Evolutionary conservation across 192 early-diverging fungal species (phyloP), one percentile per base, ranked within the genome.

Genomic region (Coemansia erecta): DNA sequence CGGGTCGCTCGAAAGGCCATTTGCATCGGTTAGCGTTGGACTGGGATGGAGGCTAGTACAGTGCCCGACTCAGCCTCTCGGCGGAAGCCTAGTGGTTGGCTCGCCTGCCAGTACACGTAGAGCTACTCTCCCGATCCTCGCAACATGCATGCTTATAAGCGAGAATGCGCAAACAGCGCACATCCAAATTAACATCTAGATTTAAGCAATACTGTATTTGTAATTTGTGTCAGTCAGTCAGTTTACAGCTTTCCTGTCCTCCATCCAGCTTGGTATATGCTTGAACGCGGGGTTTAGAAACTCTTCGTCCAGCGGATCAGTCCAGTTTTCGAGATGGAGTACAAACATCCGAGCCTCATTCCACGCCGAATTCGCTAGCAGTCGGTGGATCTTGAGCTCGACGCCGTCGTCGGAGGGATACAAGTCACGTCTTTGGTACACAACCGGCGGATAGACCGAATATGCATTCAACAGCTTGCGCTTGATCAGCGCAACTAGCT

Each of bases 181-280:
- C 22, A 56, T 44, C 41, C 54, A 56, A 22, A 60, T 60, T 9
- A 28, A 41, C 21, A 18, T 53, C 3, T 43, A 61, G n/a, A 60
- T 39, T n/a, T 18, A 49, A 51, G 11, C 11, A 6, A 51, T 11
- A 51, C 9, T 9, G 28, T 24, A 28, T 10, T 22, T 48, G 47
- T 22, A 18, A 14, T 50, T 28, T 14, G 18, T 2, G n/a, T n/a
- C n/a, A n/a, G 18, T 12, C 21, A 8, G n/a, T 17, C 58, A 69
- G 3, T 63, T 63, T 8, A 66, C 57, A 22, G 47, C 48, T 14
- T 61, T 62, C 13, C 21, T 42, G 56, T 70, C 45, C 37, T 71
- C 65, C 75, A 78, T 78, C 75, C 75, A 78, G 37, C 53, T 61
- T 2, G 75, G 75, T 24, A 78, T 72, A n/a, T 67, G 45, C 47